Base-by-base conservation (phyloP, 2,329 filamentous ascomycete species). In the Monosporascus sp. region DNA sequence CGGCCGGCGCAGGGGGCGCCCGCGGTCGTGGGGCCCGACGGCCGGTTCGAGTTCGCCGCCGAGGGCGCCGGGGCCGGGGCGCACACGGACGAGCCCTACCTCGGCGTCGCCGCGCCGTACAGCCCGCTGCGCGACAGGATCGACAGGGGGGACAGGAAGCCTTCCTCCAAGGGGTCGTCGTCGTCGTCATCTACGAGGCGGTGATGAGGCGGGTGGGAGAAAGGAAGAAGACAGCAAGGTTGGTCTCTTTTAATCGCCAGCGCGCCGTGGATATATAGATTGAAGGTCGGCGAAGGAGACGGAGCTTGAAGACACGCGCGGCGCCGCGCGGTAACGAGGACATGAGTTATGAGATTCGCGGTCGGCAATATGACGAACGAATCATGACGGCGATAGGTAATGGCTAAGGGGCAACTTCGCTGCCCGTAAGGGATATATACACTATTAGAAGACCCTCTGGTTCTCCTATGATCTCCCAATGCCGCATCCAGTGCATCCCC, bases 1-100 rank as follows among this genome's bases (percentile, higher is more conserved):
- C 80, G 82, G 51, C 91, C 91, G 1, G 73, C 72, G 8, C 76
- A 79, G 41, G 83, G 83, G 1, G 68, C 67, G 15, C 84, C 83
- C 0, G 78, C 77, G 18, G 64, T 74, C 24, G 20, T 68, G 18
- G 69, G 68, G 5, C 52, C 72, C 7, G 72, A 71, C 20, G 81
- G 81, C 15, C 68, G 71, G 20, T 84, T 78, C 60, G 74, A 80
- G 55, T 79, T 83, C 61, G 74, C 71, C 44, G 74, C 71, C 20
- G 76, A 70, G 41, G 65, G 60, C 26, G 62, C 61, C 35, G 58
- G 68, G 6, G 56, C 60, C 8, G 64, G 74, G 8, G 72, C 67
- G 55, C 74, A 77, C 11, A 5, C 9, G 11, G 31, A 14, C 56
- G 73, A 77, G 56, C 68, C 65, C 52, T 73, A 80, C 53, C 60